These are phyloP conservation scores for Amorphotheca resinae DNA, from an alignment of 495 filamentous ascomycete genomes.

Conservation along the genomic window DNA sequence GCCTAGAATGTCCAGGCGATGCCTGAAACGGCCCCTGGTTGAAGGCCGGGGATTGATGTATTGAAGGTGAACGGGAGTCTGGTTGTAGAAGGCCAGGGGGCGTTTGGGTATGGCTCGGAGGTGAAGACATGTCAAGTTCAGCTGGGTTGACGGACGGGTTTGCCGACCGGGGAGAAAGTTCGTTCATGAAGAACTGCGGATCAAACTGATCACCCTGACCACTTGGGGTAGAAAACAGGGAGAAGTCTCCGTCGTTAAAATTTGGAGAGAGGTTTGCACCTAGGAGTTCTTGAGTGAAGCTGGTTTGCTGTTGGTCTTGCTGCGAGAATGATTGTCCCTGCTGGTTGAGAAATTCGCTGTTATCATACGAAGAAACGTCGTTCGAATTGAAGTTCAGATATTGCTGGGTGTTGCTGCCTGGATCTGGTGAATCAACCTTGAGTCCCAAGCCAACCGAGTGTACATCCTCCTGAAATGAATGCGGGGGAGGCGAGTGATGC, in stretches of 20 bases:
- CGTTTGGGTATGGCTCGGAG: slow-evolving; percentile 47
- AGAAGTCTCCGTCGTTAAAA: slow-evolving; percentile 38
- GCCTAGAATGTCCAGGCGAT: slow-evolving; percentile 55
- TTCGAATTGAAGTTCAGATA: slow-evolving; percentile 13
- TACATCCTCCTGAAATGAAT: slow-evolving; percentile 13
- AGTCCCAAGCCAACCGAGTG: slow-evolving; percentile 18
- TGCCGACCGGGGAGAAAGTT: slow-evolving; percentile 26
- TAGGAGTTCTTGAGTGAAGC: slow-evolving; percentile 21
- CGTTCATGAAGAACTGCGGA: slow-evolving; percentile 36
- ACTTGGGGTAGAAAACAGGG: slow-evolving; percentile 33
- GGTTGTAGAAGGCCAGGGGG: slow-evolving; percentile 61
- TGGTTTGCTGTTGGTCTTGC: slow-evolving; percentile 12
- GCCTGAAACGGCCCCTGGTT: slow-evolving; percentile 43
- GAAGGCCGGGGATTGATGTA: slow-evolving; percentile 43
- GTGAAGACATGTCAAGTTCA: slow-evolving; percentile 56
- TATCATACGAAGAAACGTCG: slow-evolving; percentile 7
- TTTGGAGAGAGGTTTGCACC: slow-evolving; percentile 22
- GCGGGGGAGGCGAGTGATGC: slow-evolving; percentile 14
- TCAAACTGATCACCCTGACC: slow-evolving; percentile 30
- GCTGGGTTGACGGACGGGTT: slow-evolving; percentile 46
- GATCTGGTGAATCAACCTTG: slow-evolving; percentile 8
- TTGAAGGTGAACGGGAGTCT: slow-evolving; percentile 42
- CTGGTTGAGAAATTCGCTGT: slow-evolving; percentile 13
- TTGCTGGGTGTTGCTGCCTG: slow-evolving; percentile 14
- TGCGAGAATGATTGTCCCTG: slow-evolving; percentile 17